Percentiles rank a stretch among this genome's conserved stretches.
These are phyloP conservation scores for Lindgomyces ingoldianus DNA, from an alignment of 495 filamentous ascomycete species.

Conservation along the genomic window DNA sequence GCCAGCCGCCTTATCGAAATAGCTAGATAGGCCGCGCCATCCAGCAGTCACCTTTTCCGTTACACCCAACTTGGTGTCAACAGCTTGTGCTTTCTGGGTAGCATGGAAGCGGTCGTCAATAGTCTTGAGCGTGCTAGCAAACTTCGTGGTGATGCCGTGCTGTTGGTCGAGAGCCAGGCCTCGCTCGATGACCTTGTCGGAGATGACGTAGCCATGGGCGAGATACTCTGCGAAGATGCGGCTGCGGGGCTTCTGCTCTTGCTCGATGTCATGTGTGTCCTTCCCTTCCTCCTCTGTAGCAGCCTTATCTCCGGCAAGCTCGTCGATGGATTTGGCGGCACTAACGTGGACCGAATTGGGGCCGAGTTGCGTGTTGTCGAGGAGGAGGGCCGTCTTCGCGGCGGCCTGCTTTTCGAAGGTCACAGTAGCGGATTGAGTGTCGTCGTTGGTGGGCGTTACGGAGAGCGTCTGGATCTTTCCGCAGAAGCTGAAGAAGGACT, in stretches of 20 bases:
- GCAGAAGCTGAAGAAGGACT: constrained; percentile 98
- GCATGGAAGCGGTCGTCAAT: constrained; percentile 75
- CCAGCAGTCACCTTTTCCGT: constrained; percentile 67
- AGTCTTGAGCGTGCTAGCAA: constrained; percentile 68
- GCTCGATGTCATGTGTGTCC: constrained; percentile 66
- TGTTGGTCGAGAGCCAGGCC: constrained; percentile 88
- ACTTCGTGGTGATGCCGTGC: constrained; percentile 78
- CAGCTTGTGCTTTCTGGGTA: constrained; percentile 72
- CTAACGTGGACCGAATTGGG: constrained; percentile 76
- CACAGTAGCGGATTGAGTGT: constrained; percentile 78
- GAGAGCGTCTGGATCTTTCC: constrained; percentile 87
- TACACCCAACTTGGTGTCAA: constrained; percentile 78
- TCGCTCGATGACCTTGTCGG: constrained; percentile 77
- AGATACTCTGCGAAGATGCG: constrained; percentile 96
- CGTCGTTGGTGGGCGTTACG: constrained; percentile 64
- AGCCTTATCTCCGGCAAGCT: constrained; percentile 56
- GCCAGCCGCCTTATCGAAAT: constrained; percentile 88
- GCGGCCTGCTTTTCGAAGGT: constrained; percentile 96
- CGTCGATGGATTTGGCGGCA: constrained; percentile 62
- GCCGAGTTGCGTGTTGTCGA: constrained; percentile 93
- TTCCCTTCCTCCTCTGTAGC: constrained; percentile 42
- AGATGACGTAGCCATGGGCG: constrained; percentile 86
- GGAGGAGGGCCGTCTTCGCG: constrained; percentile 91
- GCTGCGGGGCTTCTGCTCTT: constrained; percentile 92
- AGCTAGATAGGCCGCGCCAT: constrained; percentile 68